These are phyloP conservation scores for Geosmithia morbida DNA, from an alignment of 2,329 filamentous ascomycete genomes.

Conservation along the genomic window DNA sequence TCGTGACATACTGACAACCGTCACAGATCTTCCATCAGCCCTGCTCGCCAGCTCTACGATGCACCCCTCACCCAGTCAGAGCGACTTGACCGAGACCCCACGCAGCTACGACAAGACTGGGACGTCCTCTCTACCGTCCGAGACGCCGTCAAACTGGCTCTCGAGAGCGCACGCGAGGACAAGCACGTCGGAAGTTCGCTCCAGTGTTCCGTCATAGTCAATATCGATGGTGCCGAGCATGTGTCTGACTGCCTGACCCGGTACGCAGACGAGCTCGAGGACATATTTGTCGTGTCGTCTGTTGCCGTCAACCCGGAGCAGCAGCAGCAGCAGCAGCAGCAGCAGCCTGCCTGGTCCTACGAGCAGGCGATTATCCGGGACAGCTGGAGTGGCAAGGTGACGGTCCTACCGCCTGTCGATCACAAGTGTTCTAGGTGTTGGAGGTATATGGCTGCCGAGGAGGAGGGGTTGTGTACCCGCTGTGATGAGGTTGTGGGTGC, in stretches of 20 bases:
- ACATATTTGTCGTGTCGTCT: conserved; percentile 56
- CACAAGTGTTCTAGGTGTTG: conserved; percentile 82
- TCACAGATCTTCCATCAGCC: conserved; percentile 16
- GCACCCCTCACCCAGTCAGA: conserved; percentile 24
- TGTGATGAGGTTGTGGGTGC: conserved; percentile 51
- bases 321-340: conserved; percentile 12
- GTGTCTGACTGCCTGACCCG: conserved; percentile 16
- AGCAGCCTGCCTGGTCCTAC: conserved; percentile 23
- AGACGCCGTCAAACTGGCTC: conserved; percentile 55
- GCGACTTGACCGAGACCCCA: conserved; percentile 22
- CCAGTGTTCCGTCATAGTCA: conserved; percentile 55
- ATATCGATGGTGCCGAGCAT: conserved; percentile 12
- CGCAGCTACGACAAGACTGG: conserved; percentile 24
- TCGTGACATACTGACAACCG: background rate
- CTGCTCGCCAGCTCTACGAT: conserved; percentile 31
- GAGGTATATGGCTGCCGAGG: conserved; percentile 60
- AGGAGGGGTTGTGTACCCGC: conserved; percentile 54
- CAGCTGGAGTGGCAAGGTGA: conserved; percentile 20
- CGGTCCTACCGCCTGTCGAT: conserved; percentile 31
- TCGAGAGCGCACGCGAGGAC: conserved; percentile 56
- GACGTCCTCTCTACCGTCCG: conserved; percentile 39
- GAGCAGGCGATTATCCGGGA: conserved; percentile 13
- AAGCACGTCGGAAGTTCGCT: conserved; percentile 71
- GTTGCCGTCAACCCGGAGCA: conserved; percentile 32
- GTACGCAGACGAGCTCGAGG: conserved; percentile 37